Percentiles rank a stretch among this genome's conserved stretches.
phyloP scores from a whole-genome alignment of 139 green algal genomes.

The Chlamydomonas sphaeroides region DNA sequence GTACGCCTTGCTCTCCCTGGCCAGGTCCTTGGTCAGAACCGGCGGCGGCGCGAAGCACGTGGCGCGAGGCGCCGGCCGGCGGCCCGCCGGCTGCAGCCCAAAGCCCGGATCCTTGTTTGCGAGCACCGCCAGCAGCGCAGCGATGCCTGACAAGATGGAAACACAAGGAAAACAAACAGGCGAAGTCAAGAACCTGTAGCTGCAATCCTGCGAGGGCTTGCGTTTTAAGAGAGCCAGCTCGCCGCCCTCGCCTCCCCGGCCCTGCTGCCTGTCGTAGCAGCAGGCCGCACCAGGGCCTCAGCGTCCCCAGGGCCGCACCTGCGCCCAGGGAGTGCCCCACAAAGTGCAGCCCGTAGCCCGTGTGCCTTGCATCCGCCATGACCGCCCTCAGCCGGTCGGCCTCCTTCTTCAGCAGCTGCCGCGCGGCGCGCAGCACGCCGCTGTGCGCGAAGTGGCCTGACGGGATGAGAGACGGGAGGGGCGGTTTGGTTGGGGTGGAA shows the following conservation, averaged over 20 bases:
- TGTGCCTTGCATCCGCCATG: conserved; percentile 1
- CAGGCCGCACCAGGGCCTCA: no score
- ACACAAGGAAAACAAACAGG: no score
- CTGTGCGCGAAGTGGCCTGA: conserved; percentile 24
- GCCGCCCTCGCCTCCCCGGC: neutral
- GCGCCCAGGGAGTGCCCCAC: conserved; percentile 28
- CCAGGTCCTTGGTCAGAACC: neutral
- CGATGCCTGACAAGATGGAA: neutral
- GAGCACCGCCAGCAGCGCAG: conserved; percentile 8
- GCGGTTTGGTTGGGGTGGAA: no score
- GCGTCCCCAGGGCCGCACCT: neutral
- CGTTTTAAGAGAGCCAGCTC: neutral
- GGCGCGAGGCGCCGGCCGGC: neutral
- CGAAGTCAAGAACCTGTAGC: no score
- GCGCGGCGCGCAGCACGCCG: neutral
- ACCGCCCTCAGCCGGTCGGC: neutral
- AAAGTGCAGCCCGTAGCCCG: conserved; percentile 12
- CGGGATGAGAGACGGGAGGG: no score
- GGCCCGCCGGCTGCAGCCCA: neutral
- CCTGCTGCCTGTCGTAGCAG: no score
- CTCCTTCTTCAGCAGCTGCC: conserved; percentile 19
- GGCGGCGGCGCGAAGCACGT: conserved; percentile 19
- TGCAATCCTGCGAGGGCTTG: neutral
- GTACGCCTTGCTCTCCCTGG: neutral
- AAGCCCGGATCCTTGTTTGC: neutral